Evolutionary conservation across 768 basidiomycete species (phyloP), one percentile per base, ranked within the genome.

Genomic region (Glaciozyma antarctica): DNA sequence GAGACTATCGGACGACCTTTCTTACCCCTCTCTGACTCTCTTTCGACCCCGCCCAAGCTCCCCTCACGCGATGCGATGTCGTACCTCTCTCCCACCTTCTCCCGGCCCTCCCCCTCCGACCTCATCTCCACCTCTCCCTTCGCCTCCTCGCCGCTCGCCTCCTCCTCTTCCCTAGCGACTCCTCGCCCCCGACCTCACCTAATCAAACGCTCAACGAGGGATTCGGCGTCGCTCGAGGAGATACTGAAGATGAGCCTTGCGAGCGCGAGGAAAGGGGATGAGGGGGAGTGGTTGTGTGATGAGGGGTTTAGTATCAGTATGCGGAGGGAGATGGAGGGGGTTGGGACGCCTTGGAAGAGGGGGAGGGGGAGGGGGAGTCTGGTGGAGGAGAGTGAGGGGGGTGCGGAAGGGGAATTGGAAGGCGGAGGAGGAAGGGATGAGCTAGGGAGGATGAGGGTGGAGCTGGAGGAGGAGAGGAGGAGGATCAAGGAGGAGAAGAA

Each of bases 11-110:
- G 51, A 28, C 51, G 45, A 28, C 17, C 28, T 28, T 30, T 5
- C 56, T 62, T 49, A 62, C 28, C 67, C 44, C 60, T 41, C 38
- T 10, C 38, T 12, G 38, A 41, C 5, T 41, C 38, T 13, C 38
- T 41, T 12, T 41, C 64, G 17, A 26, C 64, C 67, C 19, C 58
- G 30, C 53, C 64, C 67, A 26, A 64, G 53, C 5, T 19, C 43
- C 49, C 63, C 1, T 55, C 45, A 5, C 59, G 24, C n/a, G 1
- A 30, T 0, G 48, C 44, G 8, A n/a, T 32, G 30, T 30, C 10
- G 19, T 26, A 38, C 41, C 32, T 47, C 58, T 62, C 53, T 32
- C 48, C 44, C 15, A 24, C 51, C 32, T 41, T 34, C 38, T 41
- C 38, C 38, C 38, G 7, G 10, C 38, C 38, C 38, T 41, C 38